phyloP scores from a whole-genome alignment of 305 asterid genomes.

The Striga hermonthica region DNA sequence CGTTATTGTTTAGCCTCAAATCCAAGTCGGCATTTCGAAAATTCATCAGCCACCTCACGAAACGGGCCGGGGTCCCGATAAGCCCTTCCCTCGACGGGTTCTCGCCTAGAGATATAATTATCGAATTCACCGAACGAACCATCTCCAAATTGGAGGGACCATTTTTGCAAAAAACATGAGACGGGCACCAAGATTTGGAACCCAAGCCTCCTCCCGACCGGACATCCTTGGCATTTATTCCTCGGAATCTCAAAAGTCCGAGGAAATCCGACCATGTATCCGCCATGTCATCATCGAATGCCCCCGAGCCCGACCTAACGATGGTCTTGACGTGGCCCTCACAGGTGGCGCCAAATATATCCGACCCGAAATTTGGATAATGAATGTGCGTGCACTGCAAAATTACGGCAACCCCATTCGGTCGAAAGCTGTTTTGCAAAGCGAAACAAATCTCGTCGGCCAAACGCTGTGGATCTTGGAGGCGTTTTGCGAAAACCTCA shows the following conservation, averaged over 20 bases:
- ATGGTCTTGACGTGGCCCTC: slow-evolving; percentile 49
- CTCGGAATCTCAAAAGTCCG: slow-evolving; percentile 62
- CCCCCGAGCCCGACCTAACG: slow-evolving; percentile 73
- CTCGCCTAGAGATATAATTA: slow-evolving; percentile 68
- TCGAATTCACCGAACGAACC: slow-evolving; percentile 56
- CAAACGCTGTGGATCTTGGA: slow-evolving; percentile 78
- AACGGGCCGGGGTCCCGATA: slow-evolving; percentile 65
- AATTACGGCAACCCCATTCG: slow-evolving; percentile 82
- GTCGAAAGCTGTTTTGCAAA: slow-evolving; percentile 68
- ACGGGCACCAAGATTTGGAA: slow-evolving; percentile 68
- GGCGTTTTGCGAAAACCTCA: slow-evolving; percentile 78
- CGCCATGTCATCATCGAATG: slow-evolving; percentile 50
- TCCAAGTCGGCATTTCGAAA: slow-evolving; percentile 55
- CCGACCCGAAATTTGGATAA: slow-evolving; percentile 45
- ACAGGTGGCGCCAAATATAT: slow-evolving; percentile 44
- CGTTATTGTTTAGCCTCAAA: slow-evolving; percentile 45
- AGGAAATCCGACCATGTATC: slow-evolving; percentile 71
- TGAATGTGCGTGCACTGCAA: slow-evolving; percentile 79
- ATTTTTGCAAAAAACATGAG: slow-evolving; percentile 36
- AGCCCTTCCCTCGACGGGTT: slow-evolving; percentile 78
- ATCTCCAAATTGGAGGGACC: slow-evolving; percentile 41
- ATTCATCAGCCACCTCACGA: slow-evolving; percentile 73
- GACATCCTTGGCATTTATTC: slow-evolving; percentile 31
- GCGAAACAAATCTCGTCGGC: slow-evolving; percentile 69
- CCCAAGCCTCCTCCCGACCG: slow-evolving; percentile 14